Conservation (phyloP, 202 grass and related monocot species). For the Digitaria exilis region DNA sequence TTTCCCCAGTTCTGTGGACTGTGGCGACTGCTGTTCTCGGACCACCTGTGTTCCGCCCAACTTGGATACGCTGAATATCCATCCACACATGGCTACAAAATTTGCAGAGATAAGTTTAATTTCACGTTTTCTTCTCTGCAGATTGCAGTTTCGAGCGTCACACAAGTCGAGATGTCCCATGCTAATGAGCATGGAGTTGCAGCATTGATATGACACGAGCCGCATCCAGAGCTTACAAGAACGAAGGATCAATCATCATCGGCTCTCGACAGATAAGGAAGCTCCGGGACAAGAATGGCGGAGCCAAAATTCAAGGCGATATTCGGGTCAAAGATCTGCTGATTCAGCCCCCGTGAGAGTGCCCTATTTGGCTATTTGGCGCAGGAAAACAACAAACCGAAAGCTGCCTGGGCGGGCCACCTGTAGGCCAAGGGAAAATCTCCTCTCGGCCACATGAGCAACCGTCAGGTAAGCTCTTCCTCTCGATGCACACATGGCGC, state of each 20-base stretch:
- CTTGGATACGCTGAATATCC: too few relatives aligned
- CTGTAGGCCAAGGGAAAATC: neutral
- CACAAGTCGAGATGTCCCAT: too few relatives aligned
- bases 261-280: constrained; percentile 4
- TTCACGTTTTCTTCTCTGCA: too few relatives aligned
- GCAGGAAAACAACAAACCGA: constrained; percentile 35
- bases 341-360: constrained; percentile 10
- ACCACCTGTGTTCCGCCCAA: neutral
- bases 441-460: neutral
- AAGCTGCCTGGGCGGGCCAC: constrained; percentile 33
- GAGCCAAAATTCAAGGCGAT: constrained; percentile 10
- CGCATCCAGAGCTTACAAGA: neutral
- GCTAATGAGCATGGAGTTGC: neutral
- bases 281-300: constrained; percentile 12
- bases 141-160: too few relatives aligned
- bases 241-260: constrained; percentile 29
- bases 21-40: neutral
- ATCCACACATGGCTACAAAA: too few relatives aligned
- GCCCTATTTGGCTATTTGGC: neutral
- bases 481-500: neutral
- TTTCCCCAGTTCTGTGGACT: neutral
- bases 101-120: too few relatives aligned
- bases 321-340: constrained; percentile 55
- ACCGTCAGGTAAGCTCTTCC: too few relatives aligned
- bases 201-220: neutral